Percentiles rank a stretch among this genome's conserved stretches.
Evolutionary conservation across 2,329 filamentous ascomycete genomes (phyloP).

Genomic region (Trichothecium roseum): DNA sequence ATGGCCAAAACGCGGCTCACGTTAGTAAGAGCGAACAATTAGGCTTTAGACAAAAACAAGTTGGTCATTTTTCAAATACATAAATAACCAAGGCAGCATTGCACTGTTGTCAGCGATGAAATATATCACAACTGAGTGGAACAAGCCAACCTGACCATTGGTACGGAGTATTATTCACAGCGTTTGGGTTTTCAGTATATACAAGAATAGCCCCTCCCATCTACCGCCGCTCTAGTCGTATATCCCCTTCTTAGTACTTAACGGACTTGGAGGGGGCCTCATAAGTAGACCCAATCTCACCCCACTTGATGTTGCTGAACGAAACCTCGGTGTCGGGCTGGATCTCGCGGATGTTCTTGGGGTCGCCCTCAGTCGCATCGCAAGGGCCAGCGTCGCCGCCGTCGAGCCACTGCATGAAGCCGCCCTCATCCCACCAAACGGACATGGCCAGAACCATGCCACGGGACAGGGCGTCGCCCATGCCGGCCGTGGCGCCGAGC

Average conservation of each 20-base stretch:
- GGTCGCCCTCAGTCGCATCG: conserved; percentile 39
- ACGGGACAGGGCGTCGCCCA: conserved; percentile 32
- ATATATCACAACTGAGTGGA: too few species aligned
- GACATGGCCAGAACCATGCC: conserved; percentile 42
- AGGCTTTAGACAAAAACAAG: too few species aligned
- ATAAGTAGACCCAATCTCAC: conserved; percentile 48
- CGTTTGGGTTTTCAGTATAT: too few species aligned
- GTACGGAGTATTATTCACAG: too few species aligned
- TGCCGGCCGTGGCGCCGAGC: conserved; percentile 30
- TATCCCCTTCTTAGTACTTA: neutral
- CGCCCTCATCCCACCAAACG: conserved; percentile 43
- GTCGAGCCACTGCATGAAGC: conserved; percentile 45
- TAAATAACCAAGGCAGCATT: too few species aligned
- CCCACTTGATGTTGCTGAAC: conserved; percentile 48
- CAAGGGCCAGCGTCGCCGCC: conserved; percentile 37
- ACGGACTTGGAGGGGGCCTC: conserved; percentile 3
- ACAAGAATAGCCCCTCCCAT: neutral
- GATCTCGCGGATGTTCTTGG: conserved; percentile 32
- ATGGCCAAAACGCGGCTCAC: too few species aligned
- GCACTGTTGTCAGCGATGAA: too few species aligned
- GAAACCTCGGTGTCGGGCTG: conserved; percentile 38
- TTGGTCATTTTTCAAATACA: too few species aligned
- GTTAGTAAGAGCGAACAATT: too few species aligned
- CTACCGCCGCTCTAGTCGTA: neutral
- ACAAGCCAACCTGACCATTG: too few species aligned